A percentile compares a stretch with the other conserved stretches of the same genome.
Conservation (phyloP, 73 alveolate genomes). For the Tetrahymena elliotti region DNA sequence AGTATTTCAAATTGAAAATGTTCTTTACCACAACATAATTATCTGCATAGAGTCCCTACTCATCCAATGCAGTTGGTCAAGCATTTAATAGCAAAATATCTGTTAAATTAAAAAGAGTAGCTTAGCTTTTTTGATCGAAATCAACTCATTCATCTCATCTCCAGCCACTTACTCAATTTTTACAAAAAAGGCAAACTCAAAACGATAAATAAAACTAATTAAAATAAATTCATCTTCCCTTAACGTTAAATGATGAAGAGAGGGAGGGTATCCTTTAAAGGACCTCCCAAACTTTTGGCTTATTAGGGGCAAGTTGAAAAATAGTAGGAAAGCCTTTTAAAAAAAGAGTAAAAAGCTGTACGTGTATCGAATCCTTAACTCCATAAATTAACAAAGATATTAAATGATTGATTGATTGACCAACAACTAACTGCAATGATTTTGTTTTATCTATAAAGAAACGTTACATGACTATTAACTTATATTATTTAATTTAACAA, state of each 20-base stretch:
- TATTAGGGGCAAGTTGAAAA: neutral
- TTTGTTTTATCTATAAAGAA: too few relatives aligned
- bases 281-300: neutral
- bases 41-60: neutral
- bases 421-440: neutral
- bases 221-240: neutral
- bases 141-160: neutral
- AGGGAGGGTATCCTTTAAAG: neutral
- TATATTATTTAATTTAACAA: neutral
- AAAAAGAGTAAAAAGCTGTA: neutral
- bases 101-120: neutral
- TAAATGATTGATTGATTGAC: neutral
- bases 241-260: neutral
- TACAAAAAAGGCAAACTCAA: neutral
- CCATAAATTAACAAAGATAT: neutral
- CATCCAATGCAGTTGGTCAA: neutral
- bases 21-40: neutral
- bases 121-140: neutral
- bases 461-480: neutral
- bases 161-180: neutral
- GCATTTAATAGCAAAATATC: neutral
- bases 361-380: neutral
- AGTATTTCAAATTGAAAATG: neutral
- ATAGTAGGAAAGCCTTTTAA: neutral
- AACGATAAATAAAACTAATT: neutral